Evolutionary conservation across 2,329 filamentous ascomycete genomes (phyloP).

Genomic region (Clarireedia homoeocarpa): DNA sequence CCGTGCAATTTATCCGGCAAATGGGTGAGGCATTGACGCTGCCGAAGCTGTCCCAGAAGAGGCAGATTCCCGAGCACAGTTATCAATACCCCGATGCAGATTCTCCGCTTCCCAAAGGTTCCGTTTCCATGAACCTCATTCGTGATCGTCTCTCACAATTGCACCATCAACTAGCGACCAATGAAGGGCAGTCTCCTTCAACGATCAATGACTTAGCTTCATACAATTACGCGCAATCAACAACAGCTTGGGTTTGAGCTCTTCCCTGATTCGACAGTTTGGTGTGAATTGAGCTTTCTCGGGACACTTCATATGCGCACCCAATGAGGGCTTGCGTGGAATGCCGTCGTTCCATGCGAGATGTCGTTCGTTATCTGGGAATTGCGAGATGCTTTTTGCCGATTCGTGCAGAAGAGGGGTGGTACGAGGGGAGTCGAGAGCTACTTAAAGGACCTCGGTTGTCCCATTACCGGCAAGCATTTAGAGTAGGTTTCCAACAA

Average conservation of each 20-base stretch:
- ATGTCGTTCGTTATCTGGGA: slow-evolving; percentile 5
- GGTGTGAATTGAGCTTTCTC: background rate
- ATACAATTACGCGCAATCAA: background rate
- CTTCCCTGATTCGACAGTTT: background rate
- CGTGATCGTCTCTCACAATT: slow-evolving; percentile 6
- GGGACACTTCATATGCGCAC: background rate
- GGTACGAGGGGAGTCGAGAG: background rate
- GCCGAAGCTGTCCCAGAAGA: too few species aligned
- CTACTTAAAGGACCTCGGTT: background rate
- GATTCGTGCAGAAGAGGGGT: background rate
- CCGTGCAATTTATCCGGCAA: too few species aligned
- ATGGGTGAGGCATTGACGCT: too few species aligned
- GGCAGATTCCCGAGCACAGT: background rate
- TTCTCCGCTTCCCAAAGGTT: background rate
- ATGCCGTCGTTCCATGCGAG: background rate
- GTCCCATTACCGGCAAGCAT: background rate
- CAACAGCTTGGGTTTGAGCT: background rate
- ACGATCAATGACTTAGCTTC: background rate
- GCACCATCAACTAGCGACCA: slow-evolving; percentile 8
- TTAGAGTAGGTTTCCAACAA: background rate
- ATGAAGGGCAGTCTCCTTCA: background rate
- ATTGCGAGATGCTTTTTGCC: background rate
- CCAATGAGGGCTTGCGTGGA: slow-evolving; percentile 1
- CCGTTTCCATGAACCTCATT: background rate
- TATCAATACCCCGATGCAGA: background rate